phyloP scores from a whole-genome alignment of 805 yeast genomes.

The Candida tibetensis region DNA sequence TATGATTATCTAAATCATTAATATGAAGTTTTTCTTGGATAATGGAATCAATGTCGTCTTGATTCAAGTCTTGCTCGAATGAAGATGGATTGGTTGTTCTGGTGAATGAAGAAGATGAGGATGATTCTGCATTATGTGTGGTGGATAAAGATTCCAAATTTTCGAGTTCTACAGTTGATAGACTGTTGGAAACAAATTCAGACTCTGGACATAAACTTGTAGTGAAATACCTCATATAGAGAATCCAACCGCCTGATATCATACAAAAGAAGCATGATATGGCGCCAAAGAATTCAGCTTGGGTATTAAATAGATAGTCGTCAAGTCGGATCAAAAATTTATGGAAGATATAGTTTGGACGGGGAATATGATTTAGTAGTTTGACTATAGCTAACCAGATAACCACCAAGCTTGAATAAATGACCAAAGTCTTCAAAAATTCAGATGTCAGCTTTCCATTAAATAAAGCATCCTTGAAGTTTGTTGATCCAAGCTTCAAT shows the following conservation, averaged over 20 bases:
- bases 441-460: neutral
- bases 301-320: slow-evolving; percentile 31
- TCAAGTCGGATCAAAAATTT: slow-evolving; percentile 45
- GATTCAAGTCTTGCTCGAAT: slow-evolving; percentile 1
- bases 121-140: neutral
- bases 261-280: slow-evolving; percentile 2
- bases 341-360: slow-evolving; percentile 52
- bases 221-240: slow-evolving; percentile 12
- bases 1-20: slow-evolving; percentile 3
- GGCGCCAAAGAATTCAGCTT: slow-evolving; percentile 3
- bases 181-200: neutral
- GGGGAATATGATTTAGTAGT: slow-evolving; percentile 57
- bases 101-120: neutral
- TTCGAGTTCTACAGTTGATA: neutral
- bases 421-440: neutral
- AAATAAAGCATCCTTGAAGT: neutral
- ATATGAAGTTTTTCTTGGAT: neutral
- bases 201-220: too few species aligned
- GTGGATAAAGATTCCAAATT: neutral
- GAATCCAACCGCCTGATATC: slow-evolving; percentile 7
- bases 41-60: neutral
- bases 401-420: slow-evolving; percentile 51
- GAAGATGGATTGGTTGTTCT: neutral
- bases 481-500: neutral
- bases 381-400: slow-evolving; percentile 60